Percentiles rank a stretch among this genome's conserved stretches.
These are phyloP conservation scores for Ettlia oleoabundans DNA, from an alignment of 139 green algal genomes.

Conservation along the genomic window DNA sequence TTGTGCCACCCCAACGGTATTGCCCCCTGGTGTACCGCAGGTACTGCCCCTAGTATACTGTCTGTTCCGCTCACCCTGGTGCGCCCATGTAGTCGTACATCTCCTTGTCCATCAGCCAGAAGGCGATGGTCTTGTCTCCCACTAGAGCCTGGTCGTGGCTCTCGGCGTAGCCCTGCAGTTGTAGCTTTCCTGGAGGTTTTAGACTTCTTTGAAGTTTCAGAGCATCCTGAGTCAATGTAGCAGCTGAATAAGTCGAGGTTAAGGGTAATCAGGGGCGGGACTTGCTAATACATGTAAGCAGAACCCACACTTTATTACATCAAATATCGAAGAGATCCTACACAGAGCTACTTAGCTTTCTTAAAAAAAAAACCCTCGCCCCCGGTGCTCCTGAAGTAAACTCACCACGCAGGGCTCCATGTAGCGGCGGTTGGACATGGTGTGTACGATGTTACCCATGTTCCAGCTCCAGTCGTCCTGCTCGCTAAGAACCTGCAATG, in stretches of 20 bases:
- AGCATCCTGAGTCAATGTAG: too few species aligned
- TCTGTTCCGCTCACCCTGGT: slow-evolving; percentile 28
- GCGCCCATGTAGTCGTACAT: slow-evolving; percentile 97
- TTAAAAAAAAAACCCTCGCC: too few species aligned
- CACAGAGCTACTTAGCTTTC: too few species aligned
- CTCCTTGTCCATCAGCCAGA: slow-evolving; percentile 99
- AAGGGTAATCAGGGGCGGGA: too few species aligned
- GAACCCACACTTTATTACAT: too few species aligned
- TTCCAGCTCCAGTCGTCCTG: slow-evolving; percentile 89
- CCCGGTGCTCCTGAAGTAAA: too few species aligned
- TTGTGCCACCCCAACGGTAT: neutral
- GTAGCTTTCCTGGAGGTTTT: too few species aligned
- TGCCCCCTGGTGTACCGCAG: neutral
- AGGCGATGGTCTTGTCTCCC: slow-evolving; percentile 87
- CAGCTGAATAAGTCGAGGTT: too few species aligned
- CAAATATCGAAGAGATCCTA: too few species aligned
- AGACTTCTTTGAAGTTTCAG: too few species aligned
- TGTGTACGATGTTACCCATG: slow-evolving; percentile 95
- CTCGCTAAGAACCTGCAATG: slow-evolving; percentile 50
- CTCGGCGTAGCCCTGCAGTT: slow-evolving; percentile 83
- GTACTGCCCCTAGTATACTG: slow-evolving; percentile 8
- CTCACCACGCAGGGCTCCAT: slow-evolving; percentile 87
- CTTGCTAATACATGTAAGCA: too few species aligned
- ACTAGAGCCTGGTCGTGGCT: slow-evolving; percentile 92
- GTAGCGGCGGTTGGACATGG: slow-evolving; percentile 94